Base-by-base conservation (phyloP, 257 asterid species). In the Gardenia jasminoides region DNA sequence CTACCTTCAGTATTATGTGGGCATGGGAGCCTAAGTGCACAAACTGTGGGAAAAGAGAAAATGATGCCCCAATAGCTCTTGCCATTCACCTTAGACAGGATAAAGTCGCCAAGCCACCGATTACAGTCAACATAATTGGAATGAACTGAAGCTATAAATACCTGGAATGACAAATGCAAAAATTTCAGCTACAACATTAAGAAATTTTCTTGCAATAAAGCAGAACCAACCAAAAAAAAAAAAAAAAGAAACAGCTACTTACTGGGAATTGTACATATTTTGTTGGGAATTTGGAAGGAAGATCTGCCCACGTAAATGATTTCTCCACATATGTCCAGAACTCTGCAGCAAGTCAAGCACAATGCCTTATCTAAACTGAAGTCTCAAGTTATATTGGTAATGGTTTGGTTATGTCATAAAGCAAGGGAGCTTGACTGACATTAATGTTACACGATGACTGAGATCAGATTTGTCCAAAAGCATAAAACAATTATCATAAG, bases 231-330 rank as follows among this genome's bases (percentile, higher is more conserved):
- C 11, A 68, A 54, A 64, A 58, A 64, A 43, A 75, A 71, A 46
- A 59, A 54, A 54, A 75, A 71, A 46, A 59, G 19, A 54, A 78
- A 71, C n/a, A 62, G 77, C 24, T 36, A 89, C 97, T 88, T 65
- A 96, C 98, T 13, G 99, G 99, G 84, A 96, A 92, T 81, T 96
- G 97, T 71, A 96, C 98, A 74, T 93, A 91, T 93, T 96, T 96
- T 31, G 99, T 93, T 1, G 99, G 99, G 81, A 96, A 96, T 85
- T 93, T 92, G 85, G 99, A 96, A 79, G 99, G 97, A 83, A 90
- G 91, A 83, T 93, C 98, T 3, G 94, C 91, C 99, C 99, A 96
- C 39, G 98, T 96, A 91, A 93, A 96, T 43, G 98, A 96, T 85
- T 92, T 88, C 91, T 96, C 99, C 69, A 96, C 97, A 36, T 93